Conservation (phyloP, 345 rosid species). For the Eucalyptus fibrosa region DNA sequence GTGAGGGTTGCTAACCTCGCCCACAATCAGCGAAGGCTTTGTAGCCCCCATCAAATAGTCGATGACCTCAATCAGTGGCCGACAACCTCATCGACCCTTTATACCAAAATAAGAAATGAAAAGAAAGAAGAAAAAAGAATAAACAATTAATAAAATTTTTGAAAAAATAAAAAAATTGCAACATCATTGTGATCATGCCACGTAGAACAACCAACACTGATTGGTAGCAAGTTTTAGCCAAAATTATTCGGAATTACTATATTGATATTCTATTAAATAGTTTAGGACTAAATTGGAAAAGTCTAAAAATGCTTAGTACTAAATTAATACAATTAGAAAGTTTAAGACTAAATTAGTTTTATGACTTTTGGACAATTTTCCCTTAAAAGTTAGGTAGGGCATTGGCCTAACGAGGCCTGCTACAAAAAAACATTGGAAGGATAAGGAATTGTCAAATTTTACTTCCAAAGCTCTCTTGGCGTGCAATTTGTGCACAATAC, state of each 20-base stretch:
- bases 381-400: background rate
- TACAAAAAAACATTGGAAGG: background rate
- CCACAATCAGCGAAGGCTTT: accelerated
- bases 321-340: too few species aligned
- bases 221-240: accelerated
- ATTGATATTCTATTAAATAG: background rate
- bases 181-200: accelerated
- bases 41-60: accelerated
- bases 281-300: background rate
- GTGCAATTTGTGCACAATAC: background rate
- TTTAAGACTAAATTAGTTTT: accelerated
- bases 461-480: background rate
- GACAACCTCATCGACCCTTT: accelerated
- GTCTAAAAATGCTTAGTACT: accelerated
- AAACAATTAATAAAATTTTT: too few species aligned
- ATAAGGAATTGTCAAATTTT: background rate
- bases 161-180: too few species aligned
- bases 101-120: background rate
- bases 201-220: accelerated
- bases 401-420: background rate
- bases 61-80: accelerated
- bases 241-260: accelerated
- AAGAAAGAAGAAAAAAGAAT: too few species aligned
- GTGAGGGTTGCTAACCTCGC: background rate
- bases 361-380: too few species aligned